Evolutionary conservation across 2,329 filamentous ascomycete species (phyloP).

Genomic region (Colletotrichum magnum): DNA sequence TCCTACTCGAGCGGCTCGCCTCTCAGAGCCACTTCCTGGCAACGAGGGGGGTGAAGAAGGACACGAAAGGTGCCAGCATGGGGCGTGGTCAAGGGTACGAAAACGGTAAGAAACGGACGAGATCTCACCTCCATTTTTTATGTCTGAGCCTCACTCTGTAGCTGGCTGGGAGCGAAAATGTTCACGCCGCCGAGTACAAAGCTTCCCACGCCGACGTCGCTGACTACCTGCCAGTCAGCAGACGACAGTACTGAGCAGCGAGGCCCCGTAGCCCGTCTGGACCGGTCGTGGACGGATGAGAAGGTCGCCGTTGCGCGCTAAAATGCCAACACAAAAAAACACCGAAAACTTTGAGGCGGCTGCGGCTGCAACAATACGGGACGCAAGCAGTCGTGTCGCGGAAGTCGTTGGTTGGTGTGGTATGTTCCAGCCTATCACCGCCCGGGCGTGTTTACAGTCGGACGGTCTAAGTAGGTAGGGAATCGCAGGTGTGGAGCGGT

Average conservation of each 20-base stretch:
- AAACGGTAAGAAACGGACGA: conserved; percentile 16
- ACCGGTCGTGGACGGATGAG: neutral
- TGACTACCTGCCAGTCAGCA: conserved; percentile 3
- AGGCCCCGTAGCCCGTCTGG: conserved; percentile 3
- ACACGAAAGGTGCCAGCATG: neutral
- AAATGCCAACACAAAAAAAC: neutral
- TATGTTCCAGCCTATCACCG: conserved; percentile 26
- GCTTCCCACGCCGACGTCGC: conserved; percentile 1
- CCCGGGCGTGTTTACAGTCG: conserved; percentile 2
- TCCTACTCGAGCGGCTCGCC: neutral
- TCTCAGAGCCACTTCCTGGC: neutral
- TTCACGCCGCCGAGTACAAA: conserved; percentile 7
- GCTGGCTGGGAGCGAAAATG: neutral
- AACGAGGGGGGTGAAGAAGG: neutral
- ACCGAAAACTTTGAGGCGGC: neutral
- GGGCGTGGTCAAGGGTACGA: neutral
- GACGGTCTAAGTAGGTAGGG: conserved; percentile 16
- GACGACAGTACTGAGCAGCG: neutral
- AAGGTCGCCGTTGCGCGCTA: neutral
- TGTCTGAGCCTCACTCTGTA: neutral
- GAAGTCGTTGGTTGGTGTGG: neutral
- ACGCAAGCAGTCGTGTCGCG: neutral
- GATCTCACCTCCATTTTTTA: conserved; percentile 34
- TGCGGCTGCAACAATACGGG: neutral
- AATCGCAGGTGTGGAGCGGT: conserved; percentile 32